Conservation (phyloP, 2,329 filamentous ascomycete species). For the Lomentospora prolificans region DNA sequence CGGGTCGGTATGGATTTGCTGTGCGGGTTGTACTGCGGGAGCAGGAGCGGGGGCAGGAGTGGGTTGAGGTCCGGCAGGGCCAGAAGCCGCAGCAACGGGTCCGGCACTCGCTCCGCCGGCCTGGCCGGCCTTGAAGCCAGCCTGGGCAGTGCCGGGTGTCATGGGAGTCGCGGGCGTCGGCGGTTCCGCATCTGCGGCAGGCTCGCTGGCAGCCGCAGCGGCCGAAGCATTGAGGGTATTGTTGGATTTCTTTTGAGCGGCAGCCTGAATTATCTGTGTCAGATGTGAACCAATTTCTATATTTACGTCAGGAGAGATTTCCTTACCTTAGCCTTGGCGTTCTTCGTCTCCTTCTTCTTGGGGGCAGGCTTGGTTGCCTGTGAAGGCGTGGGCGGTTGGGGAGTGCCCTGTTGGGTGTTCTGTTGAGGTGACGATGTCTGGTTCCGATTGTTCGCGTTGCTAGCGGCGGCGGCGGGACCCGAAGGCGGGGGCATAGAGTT, state of each 20-base stretch:
- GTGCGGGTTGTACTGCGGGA: slow-evolving; percentile 31
- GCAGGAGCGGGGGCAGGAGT: slow-evolving; percentile 22
- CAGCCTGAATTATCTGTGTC: slow-evolving; percentile 29
- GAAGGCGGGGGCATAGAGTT: slow-evolving; percentile 55
- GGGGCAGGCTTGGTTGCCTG: slow-evolving; percentile 63
- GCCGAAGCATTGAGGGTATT: slow-evolving; percentile 34
- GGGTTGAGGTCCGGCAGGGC: slow-evolving; percentile 19
- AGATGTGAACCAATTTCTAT: neutral
- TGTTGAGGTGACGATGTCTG: slow-evolving; percentile 53
- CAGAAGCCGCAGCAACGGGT: neutral
- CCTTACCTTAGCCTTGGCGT: slow-evolving; percentile 58
- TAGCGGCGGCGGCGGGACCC: slow-evolving; percentile 38
- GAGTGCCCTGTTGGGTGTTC: slow-evolving; percentile 38
- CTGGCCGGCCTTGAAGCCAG: slow-evolving; percentile 39
- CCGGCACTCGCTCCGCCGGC: slow-evolving; percentile 3
- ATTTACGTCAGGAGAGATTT: neutral
- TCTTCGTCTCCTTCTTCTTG: slow-evolving; percentile 66
- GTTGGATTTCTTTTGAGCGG: slow-evolving; percentile 54
- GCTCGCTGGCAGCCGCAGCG: slow-evolving; percentile 32
- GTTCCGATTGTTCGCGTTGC: slow-evolving; percentile 41
- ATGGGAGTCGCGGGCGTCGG: slow-evolving; percentile 55
- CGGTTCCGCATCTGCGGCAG: slow-evolving; percentile 44
- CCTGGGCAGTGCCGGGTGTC: slow-evolving; percentile 42
- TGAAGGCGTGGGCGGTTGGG: slow-evolving; percentile 62
- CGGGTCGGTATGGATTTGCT: slow-evolving; percentile 36